Evolutionary conservation across 139 green algal genomes (phyloP), one percentile per base, ranked within the genome.

Genomic region (Chlorella ohadii): DNA sequence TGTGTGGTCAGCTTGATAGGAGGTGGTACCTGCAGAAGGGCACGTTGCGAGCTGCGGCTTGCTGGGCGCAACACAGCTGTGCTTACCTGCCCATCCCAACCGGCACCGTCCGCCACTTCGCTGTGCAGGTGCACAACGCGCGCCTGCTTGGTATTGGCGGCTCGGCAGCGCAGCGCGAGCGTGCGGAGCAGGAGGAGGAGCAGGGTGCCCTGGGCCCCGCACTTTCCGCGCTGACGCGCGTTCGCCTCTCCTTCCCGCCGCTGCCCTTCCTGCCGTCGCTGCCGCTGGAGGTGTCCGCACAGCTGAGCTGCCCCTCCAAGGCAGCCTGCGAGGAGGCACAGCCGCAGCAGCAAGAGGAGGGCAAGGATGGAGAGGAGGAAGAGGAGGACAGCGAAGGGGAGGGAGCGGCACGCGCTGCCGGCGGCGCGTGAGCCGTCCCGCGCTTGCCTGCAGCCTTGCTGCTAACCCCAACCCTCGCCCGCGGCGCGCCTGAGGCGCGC

Each of bases 291-390:
- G 63, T 82, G 47, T 11, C 55, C 81, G 66, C 51, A 13, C 27
- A 66, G 63, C 36, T 86, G 38, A 61, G 64, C 44, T 89, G 85
- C 66, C 85, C 85, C 13, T 83, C 79, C 20, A 89, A 86, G 61
- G 80, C 74, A 0, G 36, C 11, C 22, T 89, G 85, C 44, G 64
- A 83, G 47, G 22, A 87, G 73, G 71, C 27, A 3, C 27, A 20
- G 51, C 39, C 68, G 72, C 16, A 80, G 81, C 13, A 31, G 56
- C 36, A 79, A 20, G n/a, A 72, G 63, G 20, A 74, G 65, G 22
- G 36, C 61, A 2, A 70, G 17, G 7, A 59, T n/a, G n/a, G n/a
- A 36, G 70, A 36, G 70, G 38, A 22, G 15, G 70, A 77, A 6
- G 25, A 59, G 70, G 39, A 61, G 39, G 51, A 59, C 2, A 13